Evolutionary conservation across 2,329 filamentous ascomycete species (phyloP), one percentile per base, ranked within the genome.

Genomic region (Cytospora schulzeri): DNA sequence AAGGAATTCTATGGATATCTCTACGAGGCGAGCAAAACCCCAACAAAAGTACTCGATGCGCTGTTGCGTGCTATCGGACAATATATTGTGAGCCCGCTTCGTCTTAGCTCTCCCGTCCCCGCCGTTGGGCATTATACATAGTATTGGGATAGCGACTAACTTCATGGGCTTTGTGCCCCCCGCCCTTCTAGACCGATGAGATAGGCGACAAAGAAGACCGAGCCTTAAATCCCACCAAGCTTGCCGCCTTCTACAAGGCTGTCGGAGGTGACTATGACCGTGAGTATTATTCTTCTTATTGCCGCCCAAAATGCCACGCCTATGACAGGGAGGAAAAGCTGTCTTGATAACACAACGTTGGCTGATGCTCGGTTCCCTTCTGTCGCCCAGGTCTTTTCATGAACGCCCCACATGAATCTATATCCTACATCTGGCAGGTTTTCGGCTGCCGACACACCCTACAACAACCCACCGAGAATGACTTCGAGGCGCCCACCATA

Each of bases 351-450:
- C 56, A 52, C 62, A 31, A 57, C 52, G 12, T 15, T 65, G 51
- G 60, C 65, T 64, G 28, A 66, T 58, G n/a, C 17, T 9, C 50
- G 29, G 14, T 22, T 15, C 9, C 26, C 38, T 29, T 48, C n/a
- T n/a, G 31, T 60, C 69, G 26, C 57, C 66, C 69, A 87, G 85
- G 83, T 28, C 85, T 98, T 61, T 98, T 98, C 75, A 81, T 94
- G 51, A 83, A 89, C 3, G 91, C 90, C 38, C 88, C 90, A 24
- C 79, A 88, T 66, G 80, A 87, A 45, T 89, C 90, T 52, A 88
- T 99, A 68, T 95, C 93, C 31, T 96, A 92, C 78, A 95, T 97
- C 69, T 98, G 96, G 83, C 91, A 92, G 72, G 91, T 91, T 9
- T 86, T 96, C 59, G 95, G 94, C 70, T 97, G 94, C 75, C 91